Evolutionary conservation across 2,329 filamentous ascomycete species (phyloP).

Genomic region (Calcarisporium arbuscula): DNA sequence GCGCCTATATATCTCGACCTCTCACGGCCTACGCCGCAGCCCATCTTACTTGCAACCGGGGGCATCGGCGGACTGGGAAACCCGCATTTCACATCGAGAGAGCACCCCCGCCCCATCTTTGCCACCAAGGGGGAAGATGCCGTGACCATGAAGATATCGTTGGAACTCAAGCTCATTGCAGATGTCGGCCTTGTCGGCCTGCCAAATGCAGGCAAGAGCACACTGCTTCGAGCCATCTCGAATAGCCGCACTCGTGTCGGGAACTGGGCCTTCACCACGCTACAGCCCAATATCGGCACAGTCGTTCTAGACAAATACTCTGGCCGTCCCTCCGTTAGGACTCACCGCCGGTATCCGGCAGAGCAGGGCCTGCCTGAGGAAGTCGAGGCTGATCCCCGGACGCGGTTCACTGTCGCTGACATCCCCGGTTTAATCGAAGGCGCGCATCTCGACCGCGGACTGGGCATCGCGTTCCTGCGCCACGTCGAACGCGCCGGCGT

Average conservation of each 20-base stretch:
- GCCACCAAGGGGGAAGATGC: slow-evolving; percentile 81
- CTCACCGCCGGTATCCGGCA: slow-evolving; percentile 24
- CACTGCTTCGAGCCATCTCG: slow-evolving; percentile 77
- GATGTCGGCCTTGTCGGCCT: slow-evolving; percentile 92
- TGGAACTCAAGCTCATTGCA: slow-evolving; percentile 91
- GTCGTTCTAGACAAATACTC: slow-evolving; percentile 85
- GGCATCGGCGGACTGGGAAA: slow-evolving; percentile 89
- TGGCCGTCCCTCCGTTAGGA: slow-evolving; percentile 57
- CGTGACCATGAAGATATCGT: slow-evolving; percentile 70
- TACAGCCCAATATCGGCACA: slow-evolving; percentile 92
- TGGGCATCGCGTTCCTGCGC: slow-evolving; percentile 85
- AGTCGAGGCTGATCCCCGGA: slow-evolving; percentile 50
- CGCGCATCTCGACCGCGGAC: slow-evolving; percentile 83
- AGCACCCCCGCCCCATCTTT: slow-evolving; percentile 72
- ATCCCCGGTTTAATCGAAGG: slow-evolving; percentile 91
- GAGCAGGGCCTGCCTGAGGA: slow-evolving; percentile 27
- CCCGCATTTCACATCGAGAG: slow-evolving; percentile 78
- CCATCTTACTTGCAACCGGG: slow-evolving; percentile 79
- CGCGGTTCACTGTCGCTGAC: slow-evolving; percentile 87
- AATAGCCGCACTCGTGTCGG: slow-evolving; percentile 86
- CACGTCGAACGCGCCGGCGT: slow-evolving; percentile 93
- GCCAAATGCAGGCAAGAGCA: slow-evolving; percentile 95
- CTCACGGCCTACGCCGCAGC: slow-evolving; percentile 69
- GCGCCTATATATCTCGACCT: slow-evolving; percentile 69
- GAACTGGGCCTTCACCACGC: slow-evolving; percentile 93